Evolutionary conservation across 306 rosid genomes (phyloP), one percentile per base, ranked within the genome.

Genomic region (Arachis stenosperma): DNA sequence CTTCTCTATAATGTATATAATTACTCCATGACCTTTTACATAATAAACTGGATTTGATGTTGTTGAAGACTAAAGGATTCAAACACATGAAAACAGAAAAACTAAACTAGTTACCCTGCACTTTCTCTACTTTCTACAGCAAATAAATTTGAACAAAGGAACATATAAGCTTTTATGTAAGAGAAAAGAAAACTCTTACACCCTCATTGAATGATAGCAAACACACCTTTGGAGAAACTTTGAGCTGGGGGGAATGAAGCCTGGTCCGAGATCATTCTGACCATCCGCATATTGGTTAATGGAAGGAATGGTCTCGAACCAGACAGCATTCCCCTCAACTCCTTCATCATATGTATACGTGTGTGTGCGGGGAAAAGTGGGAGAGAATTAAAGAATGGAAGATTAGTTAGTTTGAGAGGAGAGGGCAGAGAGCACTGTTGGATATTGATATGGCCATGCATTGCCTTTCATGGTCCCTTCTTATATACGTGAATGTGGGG

Each of bases 301-400:
- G 3, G 13, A 5, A 73, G 57, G 69, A 86, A 79, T 71, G 91
- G 84, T 86, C 80, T 86, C 87, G 91, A 88, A 86, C 96, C 96
- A 86, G 91, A 85, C 91, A 83, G 67, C 91, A 90, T 81, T 86
- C 87, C 87, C 88, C 96, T 79, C 90, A 86, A 72, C 93, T 43
- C 11, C 29, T 52, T 14, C 44, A 54, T 65, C 14, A 12, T 48
- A 9, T 12, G 5, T 69, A 58, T 60, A 36, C 9, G 3, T 33
- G 5, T 69, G 65, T 60, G 46, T n/a, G 41, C 10, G 36, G 64
- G 61, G 44, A 47, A 80, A 63, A 75, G 37, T 36, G 51, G 36
- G 67, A 40, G 76, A 65, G 77, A 50, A 52, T n/a, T n/a, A 15
- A 33, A 62, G 10, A 27, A 33, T 2, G 3, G 37, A 33, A 33